Base-by-base conservation (phyloP, 768 basidiomycete species). In the Pholiota conissans region DNA sequence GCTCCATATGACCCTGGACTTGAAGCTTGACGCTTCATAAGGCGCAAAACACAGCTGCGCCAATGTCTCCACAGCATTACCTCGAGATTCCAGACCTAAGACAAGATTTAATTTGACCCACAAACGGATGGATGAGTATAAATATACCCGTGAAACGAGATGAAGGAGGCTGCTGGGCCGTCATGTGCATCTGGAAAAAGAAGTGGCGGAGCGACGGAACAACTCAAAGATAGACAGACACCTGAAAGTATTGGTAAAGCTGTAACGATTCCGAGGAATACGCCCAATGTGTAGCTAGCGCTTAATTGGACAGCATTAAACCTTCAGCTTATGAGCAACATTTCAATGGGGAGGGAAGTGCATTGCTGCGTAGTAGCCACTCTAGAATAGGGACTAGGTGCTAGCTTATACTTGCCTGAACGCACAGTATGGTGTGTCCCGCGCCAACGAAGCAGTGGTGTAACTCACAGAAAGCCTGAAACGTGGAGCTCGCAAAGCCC, bases 401-500 rank as follows among this genome's bases (percentile, higher is more conserved):
- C 27, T 40, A 49, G 27, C 39, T 42, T 27, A 42, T 24, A 45
- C 11, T n/a, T n/a, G n/a, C n/a, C n/a, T n/a, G n/a, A n/a, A n/a
- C n/a, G n/a, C 8, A 6, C 39, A 40, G 39, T n/a, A 8, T 45
- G 27, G 37, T 30, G n/a, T 56, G 24, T 39, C 35, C 27, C 35
- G 47, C 46, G 47, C 26, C 29, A 20, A 56, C 24, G 24, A 29
- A 29, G 18, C 20, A 30, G 40, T 46, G 28, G 27, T 30, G 40
- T 32, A 28, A 20, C 3, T 3, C 29, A n/a, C n/a, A n/a, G n/a
- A n/a, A n/a, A n/a, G n/a, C n/a, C 39, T 49, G 55, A 49, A 56
- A 49, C 47, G 47, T 54, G 53, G 53, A 46, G 47, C 39, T 55
- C 18, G 49, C 30, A 52, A 57, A 53, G 47, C 40, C 60, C 60